Conservation (phyloP, 2,329 filamentous ascomycete genomes). For the Claviceps purpurea region DNA sequence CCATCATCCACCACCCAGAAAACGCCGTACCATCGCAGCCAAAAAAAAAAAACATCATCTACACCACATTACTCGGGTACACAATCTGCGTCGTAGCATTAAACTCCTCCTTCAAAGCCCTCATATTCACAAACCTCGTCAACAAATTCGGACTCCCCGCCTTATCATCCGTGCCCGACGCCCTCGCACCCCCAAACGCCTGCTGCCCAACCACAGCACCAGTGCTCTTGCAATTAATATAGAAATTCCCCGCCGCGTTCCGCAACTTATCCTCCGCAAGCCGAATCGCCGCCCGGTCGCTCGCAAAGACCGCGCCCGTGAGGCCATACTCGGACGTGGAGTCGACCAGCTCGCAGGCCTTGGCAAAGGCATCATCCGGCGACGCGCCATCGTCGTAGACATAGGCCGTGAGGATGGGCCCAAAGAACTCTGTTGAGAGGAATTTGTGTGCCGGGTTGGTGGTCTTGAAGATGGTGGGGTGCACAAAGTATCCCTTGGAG, state of each 20-base stretch:
- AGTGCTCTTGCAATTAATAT: constrained; percentile 74
- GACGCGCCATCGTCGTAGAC: constrained; percentile 58
- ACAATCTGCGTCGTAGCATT: constrained; percentile 44
- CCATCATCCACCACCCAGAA: no score
- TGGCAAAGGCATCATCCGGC: constrained; percentile 37
- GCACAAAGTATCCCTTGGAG: constrained; percentile 68
- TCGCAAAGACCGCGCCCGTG: constrained; percentile 63
- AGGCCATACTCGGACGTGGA: constrained; percentile 62
- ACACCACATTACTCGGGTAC: constrained; percentile 61
- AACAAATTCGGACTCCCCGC: constrained; percentile 52
- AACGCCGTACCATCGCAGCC: not conserved
- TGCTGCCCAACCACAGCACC: constrained; percentile 62
- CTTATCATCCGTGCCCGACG: constrained; percentile 62
- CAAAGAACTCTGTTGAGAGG: constrained; percentile 69
- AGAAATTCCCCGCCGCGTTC: constrained; percentile 70
- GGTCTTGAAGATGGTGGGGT: constrained; percentile 70
- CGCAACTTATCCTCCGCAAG: constrained; percentile 58
- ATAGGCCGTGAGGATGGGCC: constrained; percentile 60
- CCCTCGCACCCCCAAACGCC: constrained; percentile 55
- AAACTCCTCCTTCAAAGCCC: constrained; percentile 67
- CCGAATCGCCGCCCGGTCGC: constrained; percentile 51
- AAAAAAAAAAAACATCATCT: constrained; percentile 1
- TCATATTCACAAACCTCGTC: constrained; percentile 51
- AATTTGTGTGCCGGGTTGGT: constrained; percentile 61
- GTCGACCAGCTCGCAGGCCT: constrained; percentile 52